Evolutionary conservation across 208 protist species (phyloP).

Genomic region (Herpetomonas samuelpessoai): DNA sequence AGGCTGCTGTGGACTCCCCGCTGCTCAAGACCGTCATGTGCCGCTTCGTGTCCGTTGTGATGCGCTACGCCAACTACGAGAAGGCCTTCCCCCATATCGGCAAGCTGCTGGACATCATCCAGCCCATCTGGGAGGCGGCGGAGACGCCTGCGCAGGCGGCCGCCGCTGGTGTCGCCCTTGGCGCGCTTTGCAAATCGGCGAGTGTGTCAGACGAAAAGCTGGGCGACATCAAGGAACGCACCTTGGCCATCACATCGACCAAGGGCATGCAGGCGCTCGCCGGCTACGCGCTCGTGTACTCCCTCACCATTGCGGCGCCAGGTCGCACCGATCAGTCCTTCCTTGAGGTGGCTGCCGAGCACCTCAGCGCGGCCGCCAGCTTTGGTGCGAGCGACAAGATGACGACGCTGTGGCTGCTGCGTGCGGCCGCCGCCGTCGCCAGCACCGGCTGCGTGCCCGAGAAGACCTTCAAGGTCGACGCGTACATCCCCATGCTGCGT

Average conservation of each 20-base stretch:
- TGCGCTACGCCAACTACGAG: slow-evolving; percentile 76
- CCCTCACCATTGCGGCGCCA: slow-evolving; percentile 49
- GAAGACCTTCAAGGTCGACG: slow-evolving; percentile 45
- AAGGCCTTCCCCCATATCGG: slow-evolving; percentile 75
- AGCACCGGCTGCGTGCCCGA: slow-evolving; percentile 42
- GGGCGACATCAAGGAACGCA: slow-evolving; percentile 65
- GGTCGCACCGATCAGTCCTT: slow-evolving; percentile 66
- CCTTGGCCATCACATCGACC: slow-evolving; percentile 50
- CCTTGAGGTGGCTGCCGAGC: slow-evolving; percentile 50
- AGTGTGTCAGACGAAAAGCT: slow-evolving; percentile 69
- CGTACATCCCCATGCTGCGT: slow-evolving; percentile 65
- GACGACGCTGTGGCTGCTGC: slow-evolving; percentile 78
- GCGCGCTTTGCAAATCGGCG: slow-evolving; percentile 77
- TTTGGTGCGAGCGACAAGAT: slow-evolving; percentile 70
- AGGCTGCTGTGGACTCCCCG: slow-evolving; percentile 70
- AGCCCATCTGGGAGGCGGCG: slow-evolving; percentile 68
- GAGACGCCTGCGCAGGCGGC: slow-evolving; percentile 69
- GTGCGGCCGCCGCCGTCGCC: slow-evolving; percentile 71
- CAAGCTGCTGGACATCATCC: slow-evolving; percentile 66
- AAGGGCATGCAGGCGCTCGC: slow-evolving; percentile 62
- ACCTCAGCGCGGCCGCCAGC: slow-evolving; percentile 45
- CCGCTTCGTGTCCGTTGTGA: slow-evolving; percentile 85
- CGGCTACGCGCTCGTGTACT: slow-evolving; percentile 78
- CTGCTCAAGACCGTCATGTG: slow-evolving; percentile 86
- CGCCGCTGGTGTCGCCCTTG: slow-evolving; percentile 72